Percentiles rank a stretch among this genome's conserved stretches.
phyloP scores from a whole-genome alignment of 306 rosid species.

The Dryas drummondii region DNA sequence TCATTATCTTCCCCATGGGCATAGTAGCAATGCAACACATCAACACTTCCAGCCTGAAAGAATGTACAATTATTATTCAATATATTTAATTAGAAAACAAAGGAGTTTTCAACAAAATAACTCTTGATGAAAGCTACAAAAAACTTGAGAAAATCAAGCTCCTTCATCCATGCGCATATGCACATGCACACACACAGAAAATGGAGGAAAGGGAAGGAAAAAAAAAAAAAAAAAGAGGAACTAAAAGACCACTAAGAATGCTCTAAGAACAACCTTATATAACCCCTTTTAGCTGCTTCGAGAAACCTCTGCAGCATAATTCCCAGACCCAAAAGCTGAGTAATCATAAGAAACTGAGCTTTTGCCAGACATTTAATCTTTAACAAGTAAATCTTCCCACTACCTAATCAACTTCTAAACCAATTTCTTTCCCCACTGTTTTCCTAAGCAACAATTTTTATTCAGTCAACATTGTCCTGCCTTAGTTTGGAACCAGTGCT shows the following conservation, averaged over 20 bases:
- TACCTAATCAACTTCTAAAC: background rate
- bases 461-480: background rate
- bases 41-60: conserved; percentile 76
- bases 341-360: too few species aligned
- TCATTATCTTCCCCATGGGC: conserved; percentile 89
- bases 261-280: background rate
- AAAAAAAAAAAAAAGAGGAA: background rate
- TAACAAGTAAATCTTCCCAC: background rate
- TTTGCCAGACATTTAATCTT: background rate
- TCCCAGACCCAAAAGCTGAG: background rate
- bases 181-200: background rate
- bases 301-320: background rate
- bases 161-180: too few species aligned
- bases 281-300: background rate
- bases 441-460: background rate
- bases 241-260: background rate
- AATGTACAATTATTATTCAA: conserved; percentile 10
- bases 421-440: background rate
- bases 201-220: too few species aligned
- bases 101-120: conserved; percentile 16
- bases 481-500: background rate
- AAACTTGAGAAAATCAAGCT: background rate
- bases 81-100: conserved; percentile 7
- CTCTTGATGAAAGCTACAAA: background rate
- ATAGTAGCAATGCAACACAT: conserved; percentile 82